Evolutionary conservation across 73 alveolate species (phyloP), one percentile per base, ranked within the genome.

Genomic region (Paramecium sexaurelia): DNA sequence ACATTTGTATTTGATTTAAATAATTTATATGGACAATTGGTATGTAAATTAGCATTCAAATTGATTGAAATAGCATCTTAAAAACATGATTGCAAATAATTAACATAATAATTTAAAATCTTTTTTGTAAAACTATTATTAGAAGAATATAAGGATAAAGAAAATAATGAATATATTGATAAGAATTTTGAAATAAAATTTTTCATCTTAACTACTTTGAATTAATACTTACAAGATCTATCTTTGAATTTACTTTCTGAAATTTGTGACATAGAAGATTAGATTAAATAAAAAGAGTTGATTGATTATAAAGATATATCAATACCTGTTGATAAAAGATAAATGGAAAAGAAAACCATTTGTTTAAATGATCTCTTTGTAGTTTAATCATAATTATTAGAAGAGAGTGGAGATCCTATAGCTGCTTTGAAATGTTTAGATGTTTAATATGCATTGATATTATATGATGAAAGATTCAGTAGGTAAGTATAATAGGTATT

Each of bases 381-480:
- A 1, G 90, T 78, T 4, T 11, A 78, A 45, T 78, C 90, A n/a
- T 43, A 39, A 78, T 5, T 78, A 10, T 45, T 78, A 20, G 90
- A 78, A 45, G 90, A 78, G 20, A 41, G 75, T 39, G 90, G 90
- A 39, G 90, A 78, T 78, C 90, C 90, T 3, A 43, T 78, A 6
- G 71, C 90, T 7, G 90, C 90, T 6, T 43, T 78, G 2, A 78
- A 78, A 78, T 78, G 90, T 22, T 78, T 78, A 43, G 90, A 78
- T 78, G 90, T 78, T 1, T 10, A 78, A 41, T 78, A 78, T 78
- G 90, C 90, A 15, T 22, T 78, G 19, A 37, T 78, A 7, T 24
- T 78, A 1, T 78, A 78, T 41, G 90, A 78, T 43, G 71, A 78
- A 6, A 78, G 55, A 43, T 78, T 19, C 6, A 24, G 33, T 40